phyloP scores from a whole-genome alignment of 2,329 filamentous ascomycete species.

The Microsporum ferrugineum region DNA sequence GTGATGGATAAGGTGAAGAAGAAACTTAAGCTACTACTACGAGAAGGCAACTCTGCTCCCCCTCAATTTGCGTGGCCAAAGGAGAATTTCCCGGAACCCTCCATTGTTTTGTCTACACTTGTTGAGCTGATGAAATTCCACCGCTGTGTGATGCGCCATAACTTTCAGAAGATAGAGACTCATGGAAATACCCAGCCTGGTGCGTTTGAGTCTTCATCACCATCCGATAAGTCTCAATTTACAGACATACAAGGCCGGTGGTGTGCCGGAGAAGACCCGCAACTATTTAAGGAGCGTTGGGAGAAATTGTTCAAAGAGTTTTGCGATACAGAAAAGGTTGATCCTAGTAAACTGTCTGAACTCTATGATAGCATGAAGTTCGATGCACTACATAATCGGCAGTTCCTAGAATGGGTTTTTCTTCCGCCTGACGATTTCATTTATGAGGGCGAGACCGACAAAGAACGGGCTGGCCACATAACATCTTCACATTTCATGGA shows the following conservation, averaged over 20 bases:
- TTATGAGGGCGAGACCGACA: conserved; percentile 53
- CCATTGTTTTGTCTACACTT: conserved; percentile 79
- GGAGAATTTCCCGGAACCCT: conserved; percentile 84
- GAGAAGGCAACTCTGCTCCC: conserved; percentile 85
- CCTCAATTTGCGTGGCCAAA: conserved; percentile 96
- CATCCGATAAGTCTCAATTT: conserved; percentile 41
- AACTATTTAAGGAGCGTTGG: conserved; percentile 92
- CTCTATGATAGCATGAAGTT: conserved; percentile 99
- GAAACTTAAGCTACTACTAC: conserved; percentile 84
- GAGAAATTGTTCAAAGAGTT: conserved; percentile 97
- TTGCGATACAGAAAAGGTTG: conserved; percentile 91
- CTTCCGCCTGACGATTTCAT: conserved; percentile 65
- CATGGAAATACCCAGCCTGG: conserved; percentile 7
- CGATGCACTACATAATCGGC: conserved; percentile 89
- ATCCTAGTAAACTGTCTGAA: conserved; percentile 97
- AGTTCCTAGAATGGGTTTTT: conserved; percentile 95
- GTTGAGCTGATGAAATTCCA: conserved; percentile 98
- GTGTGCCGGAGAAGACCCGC: conserved; percentile 92
- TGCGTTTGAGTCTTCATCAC: conserved; percentile 13
- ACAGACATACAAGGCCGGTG: conserved; percentile 74
- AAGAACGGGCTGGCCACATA: conserved; percentile 19
- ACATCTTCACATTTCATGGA: conserved; percentile 9
- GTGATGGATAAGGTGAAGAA: conserved; percentile 99
- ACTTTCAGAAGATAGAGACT: conserved; percentile 67
- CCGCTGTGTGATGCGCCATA: conserved; percentile 85